Conservation (phyloP, 1,284 basidiomycete genomes). For the Xerocomus amazonicus region DNA sequence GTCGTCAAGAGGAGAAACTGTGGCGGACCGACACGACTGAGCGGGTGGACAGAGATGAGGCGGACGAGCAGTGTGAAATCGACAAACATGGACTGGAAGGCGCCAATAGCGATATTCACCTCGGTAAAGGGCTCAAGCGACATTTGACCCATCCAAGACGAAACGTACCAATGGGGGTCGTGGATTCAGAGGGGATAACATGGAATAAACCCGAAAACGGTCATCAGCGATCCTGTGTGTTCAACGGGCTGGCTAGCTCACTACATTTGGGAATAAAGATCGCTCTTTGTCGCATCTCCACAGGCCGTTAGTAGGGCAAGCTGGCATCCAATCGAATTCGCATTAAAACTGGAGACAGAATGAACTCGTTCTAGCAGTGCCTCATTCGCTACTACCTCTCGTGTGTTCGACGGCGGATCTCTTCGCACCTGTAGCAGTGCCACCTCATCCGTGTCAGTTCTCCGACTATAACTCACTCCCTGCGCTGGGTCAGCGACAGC, state of each 20-base stretch:
- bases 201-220: slow-evolving; percentile 21
- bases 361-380: slow-evolving; percentile 45
- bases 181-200: slow-evolving; percentile 17
- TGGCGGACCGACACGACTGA: slow-evolving; percentile 10
- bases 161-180: slow-evolving; percentile 19
- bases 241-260: slow-evolving; percentile 6
- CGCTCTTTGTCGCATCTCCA: slow-evolving; percentile 20
- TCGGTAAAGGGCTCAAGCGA: background rate
- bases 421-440: too few species aligned
- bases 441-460: too few species aligned
- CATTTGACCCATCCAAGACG: background rate
- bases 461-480: too few species aligned
- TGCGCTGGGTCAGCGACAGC: too few species aligned
- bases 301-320: too few species aligned
- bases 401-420: too few species aligned
- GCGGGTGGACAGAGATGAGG: slow-evolving; percentile 29
- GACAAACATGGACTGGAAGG: slow-evolving; percentile 32
- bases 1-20: slow-evolving; percentile 15
- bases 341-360: slow-evolving; percentile 33
- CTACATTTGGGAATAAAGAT: slow-evolving; percentile 33
- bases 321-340: too few species aligned
- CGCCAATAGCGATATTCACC: slow-evolving; percentile 26
- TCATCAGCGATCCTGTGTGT: background rate
- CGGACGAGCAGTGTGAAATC: slow-evolving; percentile 31
- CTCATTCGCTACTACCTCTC: too few species aligned